Base-by-base conservation (phyloP, 352 stramenopile species). In the Globisporangium ultimum region DNA sequence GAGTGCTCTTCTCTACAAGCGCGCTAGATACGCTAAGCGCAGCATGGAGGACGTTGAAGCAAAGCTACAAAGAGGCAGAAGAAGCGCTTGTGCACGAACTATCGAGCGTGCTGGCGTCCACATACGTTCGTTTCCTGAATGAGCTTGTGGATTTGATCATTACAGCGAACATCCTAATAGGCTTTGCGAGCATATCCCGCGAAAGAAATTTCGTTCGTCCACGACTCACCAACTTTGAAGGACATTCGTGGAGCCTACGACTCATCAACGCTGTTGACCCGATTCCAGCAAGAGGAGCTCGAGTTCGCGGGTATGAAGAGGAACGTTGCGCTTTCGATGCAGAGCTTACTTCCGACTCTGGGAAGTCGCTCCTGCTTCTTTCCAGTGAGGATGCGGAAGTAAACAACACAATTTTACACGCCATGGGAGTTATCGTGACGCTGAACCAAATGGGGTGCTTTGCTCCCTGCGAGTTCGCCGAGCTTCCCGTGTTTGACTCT, bases 381-480 rank as follows among this genome's bases (percentile, higher is more conserved):
- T 43, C 54, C 22, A 56, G 55, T 18, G 41, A 63, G 20, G 50
- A 57, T 5, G 48, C 57, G 22, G 42, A 55, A 38, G 28, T 14
- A 0, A 46, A 55, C 12, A 32, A 36, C 9, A 53, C 12, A 36
- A 18, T 68, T 15, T 51, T 77, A 4, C 49, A 74, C 8, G 34
- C 66, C 12, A 42, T 80, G 40, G 74, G 72, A 0, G 41, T 70
- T 8, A 66, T 71, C 8, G 67, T 71, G 11, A 43, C 78, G 12
- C 65, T 89, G 3, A 81, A 82, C 58, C 80, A 89, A 48, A 67
- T 88, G 21, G 80, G 77, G 0, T 85, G 80, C 32, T 89, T 88
- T 42, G 80, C 88, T 5, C 74, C 80, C 3, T 86, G 77, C 40
- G 22, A 56, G 42, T 13, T 63, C 8, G 77, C 77, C 1, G 53